Percentiles rank a stretch among this genome's conserved stretches.
These are phyloP conservation scores for Aaosphaeria pasadenensis DNA, from an alignment of 2,329 filamentous ascomycete species.

Conservation along the genomic window DNA sequence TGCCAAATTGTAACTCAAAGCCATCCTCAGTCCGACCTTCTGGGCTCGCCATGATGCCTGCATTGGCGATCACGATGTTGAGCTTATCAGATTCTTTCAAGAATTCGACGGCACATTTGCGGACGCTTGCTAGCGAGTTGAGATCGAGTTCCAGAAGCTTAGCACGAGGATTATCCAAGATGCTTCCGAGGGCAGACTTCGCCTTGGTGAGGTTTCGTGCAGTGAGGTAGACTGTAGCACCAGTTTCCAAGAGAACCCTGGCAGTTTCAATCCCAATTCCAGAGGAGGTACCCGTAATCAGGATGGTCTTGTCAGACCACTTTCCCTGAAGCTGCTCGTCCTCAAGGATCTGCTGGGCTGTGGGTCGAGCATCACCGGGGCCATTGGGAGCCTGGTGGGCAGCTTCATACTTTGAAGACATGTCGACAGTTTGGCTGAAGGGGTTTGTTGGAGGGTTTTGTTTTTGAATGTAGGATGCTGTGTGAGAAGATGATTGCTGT, in stretches of 20 bases:
- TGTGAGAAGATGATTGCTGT: too few relatives aligned
- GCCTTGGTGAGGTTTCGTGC: conserved; percentile 34
- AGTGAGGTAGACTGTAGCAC: conserved; percentile 44
- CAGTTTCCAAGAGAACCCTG: conserved; percentile 42
- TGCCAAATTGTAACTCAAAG: conserved; percentile 39
- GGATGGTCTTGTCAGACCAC: conserved; percentile 17
- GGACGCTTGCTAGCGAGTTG: conserved; percentile 13
- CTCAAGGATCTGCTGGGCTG: conserved; percentile 35
- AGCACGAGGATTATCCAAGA: conserved; percentile 9
- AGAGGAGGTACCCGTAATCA: conserved; percentile 16
- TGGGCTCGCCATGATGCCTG: conserved; percentile 1
- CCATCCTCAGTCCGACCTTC: conserved; percentile 30
- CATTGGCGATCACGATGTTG: conserved; percentile 23
- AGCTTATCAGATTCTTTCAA: conserved; percentile 10
- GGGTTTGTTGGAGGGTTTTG: too few relatives aligned
- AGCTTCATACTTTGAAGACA: conserved; percentile 4
- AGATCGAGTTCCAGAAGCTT: conserved; percentile 15
- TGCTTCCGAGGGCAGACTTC: conserved; percentile 6
- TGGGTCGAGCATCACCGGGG: conserved; percentile 38
- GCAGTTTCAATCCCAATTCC: conserved; percentile 18
- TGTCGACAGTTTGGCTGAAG: neutral
- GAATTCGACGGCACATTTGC: conserved; percentile 11
- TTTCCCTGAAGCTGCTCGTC: conserved; percentile 33
- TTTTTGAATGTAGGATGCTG: too few relatives aligned
- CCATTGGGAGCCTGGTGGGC: conserved; percentile 16